Conservation (phyloP, 352 stramenopile species). For the Phytophthora capsici region DNA sequence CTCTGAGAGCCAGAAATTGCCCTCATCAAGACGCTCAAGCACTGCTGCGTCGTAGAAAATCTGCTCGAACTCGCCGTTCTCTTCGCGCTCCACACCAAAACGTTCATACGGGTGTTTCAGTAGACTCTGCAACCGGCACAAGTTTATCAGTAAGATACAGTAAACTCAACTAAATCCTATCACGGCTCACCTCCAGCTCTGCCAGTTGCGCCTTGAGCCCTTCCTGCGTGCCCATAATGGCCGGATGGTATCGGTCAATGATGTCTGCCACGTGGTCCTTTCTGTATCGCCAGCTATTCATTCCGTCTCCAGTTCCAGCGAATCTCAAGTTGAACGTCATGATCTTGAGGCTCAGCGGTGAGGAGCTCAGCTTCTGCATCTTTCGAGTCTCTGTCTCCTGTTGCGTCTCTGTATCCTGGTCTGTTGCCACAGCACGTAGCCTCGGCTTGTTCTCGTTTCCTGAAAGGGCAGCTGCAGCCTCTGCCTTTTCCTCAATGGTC, state of each 20-base stretch:
- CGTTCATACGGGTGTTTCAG: conserved; percentile 72
- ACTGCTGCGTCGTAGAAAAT: conserved; percentile 79
- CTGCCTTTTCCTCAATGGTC: conserved; percentile 46
- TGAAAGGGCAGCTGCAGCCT: conserved; percentile 37
- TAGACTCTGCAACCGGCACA: conserved; percentile 28
- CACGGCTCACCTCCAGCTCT: conserved; percentile 53
- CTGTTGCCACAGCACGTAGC: conserved; percentile 43
- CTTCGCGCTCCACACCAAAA: conserved; percentile 72
- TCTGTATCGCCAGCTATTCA: conserved; percentile 71
- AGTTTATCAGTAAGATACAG: conserved; percentile 1
- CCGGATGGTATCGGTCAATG: conserved; percentile 77
- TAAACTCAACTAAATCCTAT: not conserved
- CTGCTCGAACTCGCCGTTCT: conserved; percentile 82
- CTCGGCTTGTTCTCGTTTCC: conserved; percentile 37
- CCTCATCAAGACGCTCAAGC: conserved; percentile 59
- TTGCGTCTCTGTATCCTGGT: conserved; percentile 4
- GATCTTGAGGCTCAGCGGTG: conserved; percentile 66
- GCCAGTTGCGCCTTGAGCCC: conserved; percentile 70
- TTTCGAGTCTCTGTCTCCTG: conserved; percentile 3
- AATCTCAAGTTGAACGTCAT: conserved; percentile 90
- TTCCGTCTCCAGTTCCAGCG: conserved; percentile 63
- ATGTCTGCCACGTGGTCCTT: conserved; percentile 80
- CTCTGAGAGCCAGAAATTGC: conserved; percentile 85
- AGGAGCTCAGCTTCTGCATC: conserved; percentile 38
- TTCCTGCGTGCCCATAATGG: conserved; percentile 78